Conservation (phyloP, 108 stramenopile genomes). For the Phaeodactylum tricornutum region DNA sequence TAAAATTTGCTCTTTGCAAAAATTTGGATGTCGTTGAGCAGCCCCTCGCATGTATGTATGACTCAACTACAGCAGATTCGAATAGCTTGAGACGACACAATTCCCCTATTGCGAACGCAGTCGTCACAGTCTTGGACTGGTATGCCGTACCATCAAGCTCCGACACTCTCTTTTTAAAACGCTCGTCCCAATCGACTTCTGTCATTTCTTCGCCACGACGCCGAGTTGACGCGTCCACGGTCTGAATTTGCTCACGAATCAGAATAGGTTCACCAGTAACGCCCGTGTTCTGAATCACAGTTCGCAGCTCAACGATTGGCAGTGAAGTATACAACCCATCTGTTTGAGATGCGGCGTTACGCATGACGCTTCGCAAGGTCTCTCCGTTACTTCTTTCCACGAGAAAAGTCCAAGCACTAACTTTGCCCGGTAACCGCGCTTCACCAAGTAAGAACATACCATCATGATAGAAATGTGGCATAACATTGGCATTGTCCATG, state of each 20-base stretch:
- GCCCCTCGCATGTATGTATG: conserved; percentile 54
- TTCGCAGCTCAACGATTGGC: conserved; percentile 63
- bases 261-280: conserved; percentile 19
- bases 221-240: conserved; percentile 74
- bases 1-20: conserved; percentile 51
- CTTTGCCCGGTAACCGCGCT: conserved; percentile 31
- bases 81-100: conserved; percentile 47
- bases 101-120: conserved; percentile 19
- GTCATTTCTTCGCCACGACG: conserved; percentile 59
- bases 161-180: conserved; percentile 39
- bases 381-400: conserved; percentile 81
- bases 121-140: neutral
- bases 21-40: conserved; percentile 72
- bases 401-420: conserved; percentile 65
- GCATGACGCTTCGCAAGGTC: conserved; percentile 53
- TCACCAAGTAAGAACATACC: conserved; percentile 36
- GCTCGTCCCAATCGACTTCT: conserved; percentile 60
- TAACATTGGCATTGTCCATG: conserved; percentile 57
- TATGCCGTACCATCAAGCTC: conserved; percentile 29
- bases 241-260: conserved; percentile 46
- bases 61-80: conserved; percentile 51
- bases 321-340: conserved; percentile 15
- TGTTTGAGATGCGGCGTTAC: conserved; percentile 8
- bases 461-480: conserved; percentile 35
- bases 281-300: conserved; percentile 75